These are phyloP conservation scores for Singerocomus rubriflavus DNA, from an alignment of 1,284 basidiomycete genomes.

Conservation along the genomic window DNA sequence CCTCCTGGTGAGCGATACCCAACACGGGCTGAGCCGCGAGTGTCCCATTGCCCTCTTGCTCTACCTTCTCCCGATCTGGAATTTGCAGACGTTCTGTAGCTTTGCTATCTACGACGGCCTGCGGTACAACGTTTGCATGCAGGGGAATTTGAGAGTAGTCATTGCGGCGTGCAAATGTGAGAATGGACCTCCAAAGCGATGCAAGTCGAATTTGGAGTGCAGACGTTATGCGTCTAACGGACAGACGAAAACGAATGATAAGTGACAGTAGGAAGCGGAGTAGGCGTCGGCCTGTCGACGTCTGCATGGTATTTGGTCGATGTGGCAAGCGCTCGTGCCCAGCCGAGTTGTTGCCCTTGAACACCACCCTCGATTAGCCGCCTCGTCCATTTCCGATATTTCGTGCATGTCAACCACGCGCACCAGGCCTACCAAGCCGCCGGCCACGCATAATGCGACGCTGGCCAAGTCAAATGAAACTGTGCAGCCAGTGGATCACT, in stretches of 20 bases:
- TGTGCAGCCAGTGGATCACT: conserved; percentile 15
- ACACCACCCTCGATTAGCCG: not conserved
- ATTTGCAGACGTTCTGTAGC: not conserved
- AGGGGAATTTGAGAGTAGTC: not conserved
- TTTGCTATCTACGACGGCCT: not conserved
- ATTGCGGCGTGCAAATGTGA: not conserved
- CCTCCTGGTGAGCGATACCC: not conserved
- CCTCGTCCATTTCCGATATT: not conserved
- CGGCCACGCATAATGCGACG: conserved; percentile 2
- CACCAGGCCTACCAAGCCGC: not conserved
- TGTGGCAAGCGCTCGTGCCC: not conserved
- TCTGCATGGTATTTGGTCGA: not conserved
- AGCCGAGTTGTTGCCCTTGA: not conserved
- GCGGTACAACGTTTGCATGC: not conserved
- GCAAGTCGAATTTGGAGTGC: not conserved
- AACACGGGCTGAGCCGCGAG: conserved; percentile 2
- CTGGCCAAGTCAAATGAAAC: not conserved
- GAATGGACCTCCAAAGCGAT: conserved; percentile 11
- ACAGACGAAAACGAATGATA: conserved; percentile 6
- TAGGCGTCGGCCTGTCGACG: not conserved
- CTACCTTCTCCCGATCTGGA: not conserved
- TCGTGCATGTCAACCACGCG: conserved; percentile 11
- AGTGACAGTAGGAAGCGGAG: conserved; percentile 11
- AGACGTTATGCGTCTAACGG: conserved; percentile 4
- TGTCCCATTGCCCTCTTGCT: not conserved